These are phyloP conservation scores for Quercus berberidifolia DNA, from an alignment of 306 rosid genomes.

Conservation along the genomic window DNA sequence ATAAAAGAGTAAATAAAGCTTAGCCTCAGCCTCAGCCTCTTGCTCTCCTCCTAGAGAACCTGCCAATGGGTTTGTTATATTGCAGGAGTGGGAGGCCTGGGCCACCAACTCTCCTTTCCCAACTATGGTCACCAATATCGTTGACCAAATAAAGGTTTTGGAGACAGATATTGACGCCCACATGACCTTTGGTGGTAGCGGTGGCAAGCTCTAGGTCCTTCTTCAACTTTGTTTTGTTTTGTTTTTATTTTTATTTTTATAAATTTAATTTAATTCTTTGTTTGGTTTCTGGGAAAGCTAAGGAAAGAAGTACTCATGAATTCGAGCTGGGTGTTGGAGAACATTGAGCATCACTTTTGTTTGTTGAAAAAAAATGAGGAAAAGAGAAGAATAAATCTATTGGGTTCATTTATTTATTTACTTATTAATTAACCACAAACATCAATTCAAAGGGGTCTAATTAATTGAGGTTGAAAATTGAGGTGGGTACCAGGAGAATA, in stretches of 20 bases:
- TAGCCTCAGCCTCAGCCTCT: conserved; percentile 1
- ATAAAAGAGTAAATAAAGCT: too few species aligned
- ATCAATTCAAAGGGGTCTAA: too few species aligned
- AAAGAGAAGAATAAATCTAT: too few species aligned
- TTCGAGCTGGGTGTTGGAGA: too few species aligned
- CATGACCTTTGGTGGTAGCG: conserved; percentile 74
- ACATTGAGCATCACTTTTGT: too few species aligned
- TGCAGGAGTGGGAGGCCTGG: conserved; percentile 91
- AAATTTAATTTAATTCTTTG: not conserved
- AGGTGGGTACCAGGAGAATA: too few species aligned
- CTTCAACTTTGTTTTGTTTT: not conserved
- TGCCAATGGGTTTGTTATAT: conserved; percentile 33
- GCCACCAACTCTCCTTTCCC: conserved; percentile 77
- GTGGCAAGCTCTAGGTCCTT: conserved; percentile 71
- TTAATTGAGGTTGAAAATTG: too few species aligned
- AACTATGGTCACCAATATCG: conserved; percentile 49
- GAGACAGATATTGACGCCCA: conserved; percentile 50
- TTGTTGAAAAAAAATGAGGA: too few species aligned
- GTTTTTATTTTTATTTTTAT: not conserved
- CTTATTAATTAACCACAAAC: too few species aligned
- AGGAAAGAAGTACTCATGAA: too few species aligned
- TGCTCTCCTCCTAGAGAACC: conserved; percentile 18
- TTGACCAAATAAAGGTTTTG: conserved; percentile 55
- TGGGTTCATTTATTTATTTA: too few species aligned
- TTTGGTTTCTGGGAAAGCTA: not conserved